phyloP scores from a whole-genome alignment of 345 rosid species.

The Pistacia vera region DNA sequence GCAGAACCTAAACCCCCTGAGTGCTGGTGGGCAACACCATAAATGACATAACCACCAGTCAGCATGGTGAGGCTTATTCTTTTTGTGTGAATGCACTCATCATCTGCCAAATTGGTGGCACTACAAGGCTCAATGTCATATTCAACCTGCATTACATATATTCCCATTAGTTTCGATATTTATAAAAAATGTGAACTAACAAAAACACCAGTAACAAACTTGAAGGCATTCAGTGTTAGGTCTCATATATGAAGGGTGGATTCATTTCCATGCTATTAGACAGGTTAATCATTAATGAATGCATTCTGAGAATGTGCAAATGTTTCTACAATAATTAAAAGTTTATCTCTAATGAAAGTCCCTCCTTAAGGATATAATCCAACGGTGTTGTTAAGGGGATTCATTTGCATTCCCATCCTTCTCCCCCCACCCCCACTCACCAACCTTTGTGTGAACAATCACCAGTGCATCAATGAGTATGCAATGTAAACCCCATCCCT shows the following conservation, averaged over 20 bases:
- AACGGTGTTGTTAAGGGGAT: neutral
- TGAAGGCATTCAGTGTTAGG: neutral
- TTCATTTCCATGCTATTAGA: neutral
- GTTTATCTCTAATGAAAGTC: neutral
- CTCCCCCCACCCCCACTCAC: too few species aligned
- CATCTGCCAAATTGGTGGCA: constrained; percentile 10
- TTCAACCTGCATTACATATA: constrained; percentile 52
- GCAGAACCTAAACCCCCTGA: constrained; percentile 68
- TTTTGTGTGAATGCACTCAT: constrained; percentile 46
- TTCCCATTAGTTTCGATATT: neutral
- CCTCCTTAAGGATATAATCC: neutral
- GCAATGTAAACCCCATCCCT: too few species aligned
- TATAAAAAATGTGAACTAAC: neutral
- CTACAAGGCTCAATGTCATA: constrained; percentile 62
- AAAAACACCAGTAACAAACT: neutral
- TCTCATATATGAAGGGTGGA: neutral
- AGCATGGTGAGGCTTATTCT: constrained; percentile 63
- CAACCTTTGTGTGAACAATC: too few species aligned
- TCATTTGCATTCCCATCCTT: too few species aligned
- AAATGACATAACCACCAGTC: constrained; percentile 67
- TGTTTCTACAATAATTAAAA: neutral
- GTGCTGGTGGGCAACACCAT: constrained; percentile 87
- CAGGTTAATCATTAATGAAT: neutral
- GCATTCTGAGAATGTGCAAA: neutral
- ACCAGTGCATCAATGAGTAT: neutral